These are phyloP conservation scores for Agarophyton chilense DNA, from an alignment of 23 red algal species.

Conservation along the genomic window DNA sequence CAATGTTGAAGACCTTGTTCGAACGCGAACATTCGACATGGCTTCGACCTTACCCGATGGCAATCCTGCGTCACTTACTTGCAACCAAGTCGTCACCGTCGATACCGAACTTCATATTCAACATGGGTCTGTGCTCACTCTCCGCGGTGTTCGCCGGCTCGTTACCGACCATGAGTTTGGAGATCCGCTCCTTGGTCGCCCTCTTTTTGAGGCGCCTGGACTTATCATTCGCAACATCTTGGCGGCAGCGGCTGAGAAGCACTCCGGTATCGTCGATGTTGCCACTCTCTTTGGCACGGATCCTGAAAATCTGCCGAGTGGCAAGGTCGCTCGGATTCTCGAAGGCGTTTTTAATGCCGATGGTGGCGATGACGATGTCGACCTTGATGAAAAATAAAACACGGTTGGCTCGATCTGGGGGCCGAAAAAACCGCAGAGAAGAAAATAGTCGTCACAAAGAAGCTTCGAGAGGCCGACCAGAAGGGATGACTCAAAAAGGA, in stretches of 20 bases:
- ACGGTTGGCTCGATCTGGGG: conserved; percentile 19
- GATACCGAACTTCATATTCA: background rate
- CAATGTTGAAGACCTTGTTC: no score
- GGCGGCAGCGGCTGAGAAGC: conserved; percentile 13
- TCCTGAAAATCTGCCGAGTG: background rate
- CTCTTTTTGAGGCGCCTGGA: background rate
- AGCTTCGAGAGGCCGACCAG: background rate
- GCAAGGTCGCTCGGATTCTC: background rate
- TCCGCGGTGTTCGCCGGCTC: conserved; percentile 19
- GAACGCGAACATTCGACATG: no score
- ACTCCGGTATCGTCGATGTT: conserved; percentile 18
- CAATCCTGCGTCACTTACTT: no score
- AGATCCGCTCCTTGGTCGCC: conserved; percentile 8
- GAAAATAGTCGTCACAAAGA: background rate
- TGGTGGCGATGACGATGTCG: conserved; percentile 24
- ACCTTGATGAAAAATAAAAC: conserved; percentile 13
- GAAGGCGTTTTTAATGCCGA: conserved; percentile 41
- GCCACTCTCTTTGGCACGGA: background rate
- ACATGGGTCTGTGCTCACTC: background rate
- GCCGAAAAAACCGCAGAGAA: conserved; percentile 9
- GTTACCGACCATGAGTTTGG: conserved; percentile 1
- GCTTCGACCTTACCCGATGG: no score
- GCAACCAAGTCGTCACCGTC: no score
- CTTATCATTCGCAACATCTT: background rate
- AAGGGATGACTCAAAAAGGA: background rate